phyloP scores from a whole-genome alignment of 1,284 basidiomycete species.

The Volvariella surrecta region DNA sequence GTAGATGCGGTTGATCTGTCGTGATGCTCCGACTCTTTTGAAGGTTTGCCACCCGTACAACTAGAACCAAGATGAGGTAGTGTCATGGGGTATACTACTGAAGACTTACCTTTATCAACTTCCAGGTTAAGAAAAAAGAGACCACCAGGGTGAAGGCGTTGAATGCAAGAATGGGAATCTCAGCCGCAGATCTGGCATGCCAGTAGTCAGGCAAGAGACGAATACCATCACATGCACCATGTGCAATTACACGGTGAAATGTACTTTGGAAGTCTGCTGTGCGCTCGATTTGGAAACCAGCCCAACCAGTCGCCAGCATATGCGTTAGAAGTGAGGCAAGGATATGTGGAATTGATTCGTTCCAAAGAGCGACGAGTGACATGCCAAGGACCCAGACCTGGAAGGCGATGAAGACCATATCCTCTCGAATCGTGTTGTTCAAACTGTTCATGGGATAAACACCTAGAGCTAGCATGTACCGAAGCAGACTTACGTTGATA shows the following conservation, averaged over 20 bases:
- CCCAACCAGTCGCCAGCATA: constrained; percentile 62
- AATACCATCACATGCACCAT: constrained; percentile 51
- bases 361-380: constrained; percentile 68
- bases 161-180: constrained; percentile 56
- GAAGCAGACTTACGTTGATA: constrained; percentile 40
- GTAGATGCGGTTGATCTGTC: constrained; percentile 65
- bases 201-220: constrained; percentile 54
- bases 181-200: constrained; percentile 42
- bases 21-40: constrained; percentile 74
- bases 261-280: constrained; percentile 48
- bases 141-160: constrained; percentile 53
- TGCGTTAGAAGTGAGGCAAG: constrained; percentile 66
- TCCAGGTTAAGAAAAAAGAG: constrained; percentile 63
- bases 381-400: constrained; percentile 76
- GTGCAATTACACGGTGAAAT: constrained; percentile 48
- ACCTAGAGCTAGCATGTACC: neutral
- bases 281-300: constrained; percentile 50
- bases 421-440: constrained; percentile 66
- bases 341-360: constrained; percentile 76
- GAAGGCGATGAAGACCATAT: constrained; percentile 68
- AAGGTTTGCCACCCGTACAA: constrained; percentile 78
- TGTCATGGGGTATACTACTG: neutral
- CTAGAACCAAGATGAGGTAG: constrained; percentile 29
- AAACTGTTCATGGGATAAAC: constrained; percentile 43
- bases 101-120: constrained; percentile 53